phyloP scores from a whole-genome alignment of 805 yeast genomes.

The Candida peoriensis region DNA sequence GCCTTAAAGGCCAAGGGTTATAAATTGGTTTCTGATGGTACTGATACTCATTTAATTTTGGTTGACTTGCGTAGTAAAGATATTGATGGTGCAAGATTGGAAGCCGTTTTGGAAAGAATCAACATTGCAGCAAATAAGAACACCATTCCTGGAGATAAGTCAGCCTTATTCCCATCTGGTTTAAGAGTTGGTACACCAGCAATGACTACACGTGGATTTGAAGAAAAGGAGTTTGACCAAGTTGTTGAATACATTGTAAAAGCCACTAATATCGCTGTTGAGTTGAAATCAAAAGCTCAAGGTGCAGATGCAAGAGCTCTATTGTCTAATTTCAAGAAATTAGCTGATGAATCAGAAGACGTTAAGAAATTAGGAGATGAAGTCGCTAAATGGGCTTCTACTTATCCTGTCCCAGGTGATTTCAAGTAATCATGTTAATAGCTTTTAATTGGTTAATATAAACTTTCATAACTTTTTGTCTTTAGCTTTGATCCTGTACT shows the following conservation, averaged over 20 bases:
- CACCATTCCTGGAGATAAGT: constrained; percentile 96
- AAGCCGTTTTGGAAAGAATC: constrained; percentile 87
- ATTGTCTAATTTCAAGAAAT: constrained; percentile 62
- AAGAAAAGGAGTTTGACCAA: constrained; percentile 76
- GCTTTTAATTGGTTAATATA: no score
- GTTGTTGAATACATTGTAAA: constrained; percentile 77
- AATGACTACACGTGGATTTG: constrained; percentile 95
- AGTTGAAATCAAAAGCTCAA: constrained; percentile 50
- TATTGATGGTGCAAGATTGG: constrained; percentile 96
- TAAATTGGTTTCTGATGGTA: constrained; percentile 87
- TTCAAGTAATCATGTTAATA: constrained; percentile 3
- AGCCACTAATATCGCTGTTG: constrained; percentile 69
- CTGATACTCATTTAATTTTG: constrained; percentile 95
- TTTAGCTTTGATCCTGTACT: no score
- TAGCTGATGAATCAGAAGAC: constrained; percentile 58
- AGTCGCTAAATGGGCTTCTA: constrained; percentile 65
- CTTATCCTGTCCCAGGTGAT: constrained; percentile 88
- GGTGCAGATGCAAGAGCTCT: constrained; percentile 53
- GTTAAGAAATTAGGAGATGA: constrained; percentile 57
- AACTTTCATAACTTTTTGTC: no score
- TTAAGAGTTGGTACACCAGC: constrained; percentile 98
- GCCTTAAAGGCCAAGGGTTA: constrained; percentile 71
- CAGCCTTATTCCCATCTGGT: constrained; percentile 96
- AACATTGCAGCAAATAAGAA: constrained; percentile 97
- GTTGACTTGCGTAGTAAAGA: constrained; percentile 84